Evolutionary conservation across 352 stramenopile species (phyloP).

Genomic region (Phytophthora pini): DNA sequence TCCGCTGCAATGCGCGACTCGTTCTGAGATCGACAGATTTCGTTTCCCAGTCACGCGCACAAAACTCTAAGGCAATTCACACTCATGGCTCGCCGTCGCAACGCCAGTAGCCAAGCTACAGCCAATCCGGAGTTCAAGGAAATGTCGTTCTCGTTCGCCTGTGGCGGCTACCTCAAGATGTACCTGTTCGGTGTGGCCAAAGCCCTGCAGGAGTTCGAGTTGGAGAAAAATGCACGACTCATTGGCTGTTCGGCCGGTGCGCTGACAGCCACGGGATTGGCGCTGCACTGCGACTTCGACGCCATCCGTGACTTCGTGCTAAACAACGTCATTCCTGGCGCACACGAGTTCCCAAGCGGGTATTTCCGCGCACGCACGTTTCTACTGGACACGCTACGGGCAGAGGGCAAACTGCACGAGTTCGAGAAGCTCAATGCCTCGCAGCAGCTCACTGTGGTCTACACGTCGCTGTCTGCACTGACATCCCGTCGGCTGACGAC

Average conservation of each 20-base stretch:
- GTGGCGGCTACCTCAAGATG: conserved; percentile 88
- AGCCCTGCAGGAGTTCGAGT: conserved; percentile 74
- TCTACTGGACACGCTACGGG: conserved; percentile 53
- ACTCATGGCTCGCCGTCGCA: conserved; percentile 5
- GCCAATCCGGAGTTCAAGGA: conserved; percentile 8
- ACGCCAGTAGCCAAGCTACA: too few relatives aligned
- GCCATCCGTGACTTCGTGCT: conserved; percentile 70
- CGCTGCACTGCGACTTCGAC: conserved; percentile 78
- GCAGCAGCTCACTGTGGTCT: conserved; percentile 67
- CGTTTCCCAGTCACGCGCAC: conserved; percentile 4
- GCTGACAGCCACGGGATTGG: conserved; percentile 72
- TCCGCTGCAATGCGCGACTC: conserved; percentile 7
- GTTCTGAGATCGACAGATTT: conserved; percentile 20
- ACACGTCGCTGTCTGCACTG: conserved; percentile 72
- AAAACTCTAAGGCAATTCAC: background rate
- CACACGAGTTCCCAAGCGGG: conserved; percentile 51
- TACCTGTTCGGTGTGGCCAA: conserved; percentile 90
- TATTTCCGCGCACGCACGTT: conserved; percentile 75
- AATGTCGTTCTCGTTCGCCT: conserved; percentile 82
- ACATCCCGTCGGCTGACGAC: conserved; percentile 62
- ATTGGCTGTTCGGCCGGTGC: conserved; percentile 85
- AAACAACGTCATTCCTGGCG: conserved; percentile 54
- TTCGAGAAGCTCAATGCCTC: conserved; percentile 58
- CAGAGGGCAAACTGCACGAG: conserved; percentile 49
- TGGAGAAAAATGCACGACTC: conserved; percentile 64